phyloP scores from a whole-genome alignment of 768 basidiomycete species.

The Psilocybe azurescens region DNA sequence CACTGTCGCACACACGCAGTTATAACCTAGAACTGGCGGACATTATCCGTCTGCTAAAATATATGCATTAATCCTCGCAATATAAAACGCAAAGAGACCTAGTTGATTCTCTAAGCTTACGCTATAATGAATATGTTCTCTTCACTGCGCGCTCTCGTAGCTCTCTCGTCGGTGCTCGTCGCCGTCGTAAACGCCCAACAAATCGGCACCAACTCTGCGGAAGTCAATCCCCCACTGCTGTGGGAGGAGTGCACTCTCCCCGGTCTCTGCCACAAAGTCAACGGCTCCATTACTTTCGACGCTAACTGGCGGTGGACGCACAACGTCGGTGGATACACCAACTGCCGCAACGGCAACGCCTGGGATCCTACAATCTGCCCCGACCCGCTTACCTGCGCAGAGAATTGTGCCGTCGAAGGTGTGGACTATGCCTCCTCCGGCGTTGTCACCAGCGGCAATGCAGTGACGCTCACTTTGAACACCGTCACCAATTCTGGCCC shows the following conservation, averaged over 20 bases:
- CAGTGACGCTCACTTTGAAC: constrained; percentile 49
- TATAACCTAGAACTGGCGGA: constrained; percentile 13
- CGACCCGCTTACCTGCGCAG: constrained; percentile 51
- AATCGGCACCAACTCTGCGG: constrained; percentile 47
- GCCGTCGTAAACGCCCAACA: constrained; percentile 48
- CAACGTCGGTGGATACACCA: constrained; percentile 38
- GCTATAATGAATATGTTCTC: constrained; percentile 13
- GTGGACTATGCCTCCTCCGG: constrained; percentile 59
- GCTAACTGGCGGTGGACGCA: constrained; percentile 58
- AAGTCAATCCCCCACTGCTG: constrained; percentile 48
- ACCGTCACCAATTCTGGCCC: constrained; percentile 41
- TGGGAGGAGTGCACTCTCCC: constrained; percentile 44
- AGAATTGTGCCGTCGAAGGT: constrained; percentile 47
- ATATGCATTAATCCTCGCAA: neutral
- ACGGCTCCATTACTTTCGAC: constrained; percentile 46
- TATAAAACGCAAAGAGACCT: constrained; percentile 11
- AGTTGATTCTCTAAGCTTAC: neutral
- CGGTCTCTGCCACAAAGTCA: constrained; percentile 38
- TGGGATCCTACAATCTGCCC: constrained; percentile 58
- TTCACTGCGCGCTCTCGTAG: constrained; percentile 14
- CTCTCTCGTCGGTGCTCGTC: constrained; percentile 31
- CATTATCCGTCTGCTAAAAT: constrained; percentile 17
- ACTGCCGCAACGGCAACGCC: constrained; percentile 56
- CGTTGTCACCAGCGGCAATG: constrained; percentile 49
- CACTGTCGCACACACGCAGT: neutral